Percentiles rank a stretch among this genome's conserved stretches.
Evolutionary conservation across 1,139 yeast genomes (phyloP).

Genomic region (Pichia sp.): DNA sequence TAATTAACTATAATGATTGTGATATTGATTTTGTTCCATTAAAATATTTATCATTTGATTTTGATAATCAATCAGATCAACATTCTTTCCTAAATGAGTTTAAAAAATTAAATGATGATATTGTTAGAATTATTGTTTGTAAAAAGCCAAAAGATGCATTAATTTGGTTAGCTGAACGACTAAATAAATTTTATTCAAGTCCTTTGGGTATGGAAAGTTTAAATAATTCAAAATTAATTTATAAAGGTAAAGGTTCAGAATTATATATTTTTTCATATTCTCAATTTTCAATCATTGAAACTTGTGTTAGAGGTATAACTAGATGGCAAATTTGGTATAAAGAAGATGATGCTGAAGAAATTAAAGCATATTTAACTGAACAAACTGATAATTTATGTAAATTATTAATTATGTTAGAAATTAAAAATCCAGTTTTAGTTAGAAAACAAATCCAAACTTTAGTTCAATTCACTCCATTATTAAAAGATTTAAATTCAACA

Average conservation of each 20-base stretch:
- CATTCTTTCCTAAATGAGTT: slow-evolving; percentile 73
- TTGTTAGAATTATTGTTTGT: slow-evolving; percentile 81
- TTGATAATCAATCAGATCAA: slow-evolving; percentile 80
- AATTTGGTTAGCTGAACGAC: slow-evolving; percentile 70
- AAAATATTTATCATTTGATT: slow-evolving; percentile 69
- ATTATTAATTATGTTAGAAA: slow-evolving; percentile 64
- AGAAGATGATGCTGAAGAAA: slow-evolving; percentile 53
- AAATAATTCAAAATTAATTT: slow-evolving; percentile 46
- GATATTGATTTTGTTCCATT: slow-evolving; percentile 60
- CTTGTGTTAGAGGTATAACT: slow-evolving; percentile 87
- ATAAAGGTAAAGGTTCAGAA: slow-evolving; percentile 52
- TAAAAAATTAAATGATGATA: slow-evolving; percentile 81
- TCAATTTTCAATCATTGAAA: slow-evolving; percentile 81
- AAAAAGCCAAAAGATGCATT: slow-evolving; percentile 78
- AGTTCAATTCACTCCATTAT: slow-evolving; percentile 93
- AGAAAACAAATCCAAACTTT: slow-evolving; percentile 86
- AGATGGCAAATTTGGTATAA: slow-evolving; percentile 94
- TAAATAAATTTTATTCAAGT: slow-evolving; percentile 68
- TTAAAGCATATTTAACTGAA: slow-evolving; percentile 49
- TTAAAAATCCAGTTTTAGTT: slow-evolving; percentile 73
- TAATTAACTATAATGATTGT: slow-evolving; percentile 65
- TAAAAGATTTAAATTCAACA: slow-evolving; percentile 60
- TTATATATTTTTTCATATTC: slow-evolving; percentile 73
- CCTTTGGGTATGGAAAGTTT: slow-evolving; percentile 65
- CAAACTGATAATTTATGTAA: slow-evolving; percentile 74